Evolutionary conservation across 805 yeast species (phyloP).

Genomic region (Lipomyces sp.): DNA sequence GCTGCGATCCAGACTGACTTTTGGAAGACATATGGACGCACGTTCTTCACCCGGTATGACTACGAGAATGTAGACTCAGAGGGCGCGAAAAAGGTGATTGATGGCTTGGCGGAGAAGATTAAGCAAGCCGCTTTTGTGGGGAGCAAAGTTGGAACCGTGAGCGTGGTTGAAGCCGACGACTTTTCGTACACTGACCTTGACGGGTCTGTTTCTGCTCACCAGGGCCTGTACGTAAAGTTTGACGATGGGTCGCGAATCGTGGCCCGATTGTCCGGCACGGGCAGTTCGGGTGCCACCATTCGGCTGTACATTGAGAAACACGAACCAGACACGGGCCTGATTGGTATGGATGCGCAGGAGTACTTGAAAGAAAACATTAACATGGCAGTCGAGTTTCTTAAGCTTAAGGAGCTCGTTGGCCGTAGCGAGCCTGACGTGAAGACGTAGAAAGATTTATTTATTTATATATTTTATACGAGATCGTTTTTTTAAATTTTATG

Average conservation of each 20-base stretch:
- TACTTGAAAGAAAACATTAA: slow-evolving; percentile 67
- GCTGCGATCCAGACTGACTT: slow-evolving; percentile 79
- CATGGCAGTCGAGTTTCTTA: slow-evolving; percentile 68
- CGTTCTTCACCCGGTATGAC: slow-evolving; percentile 96
- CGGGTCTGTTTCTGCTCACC: slow-evolving; percentile 84
- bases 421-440: slow-evolving; percentile 87
- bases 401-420: slow-evolving; percentile 74
- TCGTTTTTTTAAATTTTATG: neutral
- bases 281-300: slow-evolving; percentile 96
- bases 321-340: slow-evolving; percentile 60
- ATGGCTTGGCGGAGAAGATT: slow-evolving; percentile 51
- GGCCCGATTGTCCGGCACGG: slow-evolving; percentile 93
- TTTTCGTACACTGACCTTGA: slow-evolving; percentile 93
- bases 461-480: neutral
- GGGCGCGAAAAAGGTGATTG: slow-evolving; percentile 73
- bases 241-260: slow-evolving; percentile 83
- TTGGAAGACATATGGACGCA: slow-evolving; percentile 93
- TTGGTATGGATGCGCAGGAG: slow-evolving; percentile 61
- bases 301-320: slow-evolving; percentile 89
- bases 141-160: slow-evolving; percentile 55
- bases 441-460: slow-evolving; percentile 53
- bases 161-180: slow-evolving; percentile 78
- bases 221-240: slow-evolving; percentile 85
- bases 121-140: slow-evolving; percentile 56
- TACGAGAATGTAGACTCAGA: slow-evolving; percentile 80